phyloP scores from a whole-genome alignment of 106 monocot genomes.

The Dioscorea zingiberensis region DNA sequence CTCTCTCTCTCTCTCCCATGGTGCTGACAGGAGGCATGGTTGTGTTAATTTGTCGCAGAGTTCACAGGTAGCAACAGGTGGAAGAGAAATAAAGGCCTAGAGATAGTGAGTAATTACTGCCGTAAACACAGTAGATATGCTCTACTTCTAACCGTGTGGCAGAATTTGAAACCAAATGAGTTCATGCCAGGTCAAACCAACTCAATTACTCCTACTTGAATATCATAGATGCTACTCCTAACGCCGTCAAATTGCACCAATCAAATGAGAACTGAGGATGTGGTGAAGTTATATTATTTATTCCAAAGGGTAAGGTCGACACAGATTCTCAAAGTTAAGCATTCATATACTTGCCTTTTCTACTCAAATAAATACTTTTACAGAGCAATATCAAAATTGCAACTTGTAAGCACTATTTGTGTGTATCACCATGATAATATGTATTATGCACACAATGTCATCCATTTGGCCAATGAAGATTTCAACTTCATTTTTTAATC shows the following conservation, averaged over 20 bases:
- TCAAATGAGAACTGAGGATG: not conserved
- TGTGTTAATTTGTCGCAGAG: not conserved
- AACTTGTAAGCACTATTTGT: too few relatives aligned
- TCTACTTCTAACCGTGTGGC: not conserved
- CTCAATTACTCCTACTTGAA: not conserved
- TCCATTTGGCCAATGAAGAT: too few relatives aligned
- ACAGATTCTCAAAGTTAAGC: not conserved
- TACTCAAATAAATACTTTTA: too few relatives aligned
- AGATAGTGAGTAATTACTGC: slow-evolving; percentile 5
- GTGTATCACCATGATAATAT: too few relatives aligned
- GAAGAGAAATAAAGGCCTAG: slow-evolving; percentile 9
- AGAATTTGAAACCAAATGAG: not conserved
- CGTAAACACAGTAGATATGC: slow-evolving; percentile 2
- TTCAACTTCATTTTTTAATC: too few relatives aligned
- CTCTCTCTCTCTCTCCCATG: not conserved
- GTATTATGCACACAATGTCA: too few relatives aligned
- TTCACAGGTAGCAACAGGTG: not conserved
- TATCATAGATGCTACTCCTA: not conserved
- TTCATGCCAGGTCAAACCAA: not conserved
- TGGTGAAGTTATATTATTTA: not conserved
- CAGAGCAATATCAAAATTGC: too few relatives aligned
- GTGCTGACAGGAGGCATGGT: not conserved
- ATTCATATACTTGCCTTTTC: not conserved
- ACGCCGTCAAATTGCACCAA: not conserved
- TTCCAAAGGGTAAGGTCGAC: not conserved